These are phyloP conservation scores for Plectosphaerella sp. DNA, from an alignment of 2,329 filamentous ascomycete genomes.

Conservation along the genomic window DNA sequence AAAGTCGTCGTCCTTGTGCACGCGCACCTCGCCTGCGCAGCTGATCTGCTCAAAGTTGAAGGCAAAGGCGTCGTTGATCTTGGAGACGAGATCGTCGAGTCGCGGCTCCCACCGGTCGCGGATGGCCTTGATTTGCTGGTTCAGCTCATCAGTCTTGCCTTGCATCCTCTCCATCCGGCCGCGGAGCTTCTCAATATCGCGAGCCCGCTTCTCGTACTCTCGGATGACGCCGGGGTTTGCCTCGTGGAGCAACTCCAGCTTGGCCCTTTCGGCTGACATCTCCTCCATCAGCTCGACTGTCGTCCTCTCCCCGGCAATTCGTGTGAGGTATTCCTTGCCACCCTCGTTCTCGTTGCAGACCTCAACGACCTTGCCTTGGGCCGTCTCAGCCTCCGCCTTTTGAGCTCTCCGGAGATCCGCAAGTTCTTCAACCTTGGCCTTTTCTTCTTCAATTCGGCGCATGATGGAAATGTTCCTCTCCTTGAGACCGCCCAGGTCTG, in stretches of 20 bases:
- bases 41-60: constrained; percentile 93
- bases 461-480: constrained; percentile 59
- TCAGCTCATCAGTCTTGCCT: constrained; percentile 49
- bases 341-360: constrained; percentile 34
- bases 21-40: constrained; percentile 83
- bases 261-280: constrained; percentile 68
- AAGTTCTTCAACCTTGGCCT: constrained; percentile 30
- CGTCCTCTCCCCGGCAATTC: constrained; percentile 43
- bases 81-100: constrained; percentile 70
- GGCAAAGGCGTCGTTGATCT: constrained; percentile 86
- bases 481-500: constrained; percentile 69
- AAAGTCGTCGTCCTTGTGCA: constrained; percentile 91
- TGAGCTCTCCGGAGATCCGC: constrained; percentile 33
- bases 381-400: constrained; percentile 26
- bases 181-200: constrained; percentile 63
- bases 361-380: constrained; percentile 31
- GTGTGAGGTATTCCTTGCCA: constrained; percentile 33
- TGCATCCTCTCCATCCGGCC: constrained; percentile 51
- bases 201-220: constrained; percentile 70
- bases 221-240: constrained; percentile 71
- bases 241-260: constrained; percentile 75
- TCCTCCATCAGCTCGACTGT: constrained; percentile 65
- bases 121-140: constrained; percentile 58
- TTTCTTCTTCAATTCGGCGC: constrained; percentile 42
- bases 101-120: constrained; percentile 76